Conservation (phyloP, 129 eudicot species). For the Scalesia atractyloides region DNA sequence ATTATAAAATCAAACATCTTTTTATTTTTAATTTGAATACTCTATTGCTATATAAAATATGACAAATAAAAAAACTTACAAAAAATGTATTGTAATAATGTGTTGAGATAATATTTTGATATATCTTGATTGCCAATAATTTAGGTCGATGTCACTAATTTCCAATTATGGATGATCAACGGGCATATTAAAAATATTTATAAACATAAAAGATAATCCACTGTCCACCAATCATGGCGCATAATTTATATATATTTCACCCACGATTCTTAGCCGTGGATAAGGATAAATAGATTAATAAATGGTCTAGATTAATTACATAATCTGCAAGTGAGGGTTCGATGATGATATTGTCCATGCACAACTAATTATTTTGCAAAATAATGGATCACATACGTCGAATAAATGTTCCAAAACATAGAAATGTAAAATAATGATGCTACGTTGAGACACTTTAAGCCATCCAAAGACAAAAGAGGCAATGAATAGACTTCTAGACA, state of each 20-base stretch:
- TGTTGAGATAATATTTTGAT: constrained; percentile 26
- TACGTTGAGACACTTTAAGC: not conserved
- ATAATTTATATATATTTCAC: not conserved
- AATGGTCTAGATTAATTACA: not conserved
- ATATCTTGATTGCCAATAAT: constrained; percentile 34
- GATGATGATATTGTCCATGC: not conserved
- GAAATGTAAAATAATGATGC: not conserved
- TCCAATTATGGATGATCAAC: constrained; percentile 17
- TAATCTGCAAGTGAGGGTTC: constrained; percentile 14
- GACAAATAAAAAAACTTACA: too few relatives aligned
- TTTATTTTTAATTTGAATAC: too few relatives aligned
- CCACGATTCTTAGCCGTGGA: not conserved
- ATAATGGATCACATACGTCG: not conserved
- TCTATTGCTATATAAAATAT: too few relatives aligned
- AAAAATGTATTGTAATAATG: too few relatives aligned
- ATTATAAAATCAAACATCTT: too few relatives aligned
- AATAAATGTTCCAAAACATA: not conserved
- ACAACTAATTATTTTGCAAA: constrained; percentile 12
- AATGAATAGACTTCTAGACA: not conserved
- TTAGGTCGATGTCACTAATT: constrained; percentile 35
- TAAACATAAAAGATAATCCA: constrained; percentile 2
- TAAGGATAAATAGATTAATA: constrained; percentile 10
- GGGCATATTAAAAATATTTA: constrained; percentile 4
- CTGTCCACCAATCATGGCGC: not conserved
- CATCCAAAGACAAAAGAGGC: not conserved